phyloP scores from a whole-genome alignment of 2,329 filamentous ascomycete genomes.

The Calonectria hawksworthii region DNA sequence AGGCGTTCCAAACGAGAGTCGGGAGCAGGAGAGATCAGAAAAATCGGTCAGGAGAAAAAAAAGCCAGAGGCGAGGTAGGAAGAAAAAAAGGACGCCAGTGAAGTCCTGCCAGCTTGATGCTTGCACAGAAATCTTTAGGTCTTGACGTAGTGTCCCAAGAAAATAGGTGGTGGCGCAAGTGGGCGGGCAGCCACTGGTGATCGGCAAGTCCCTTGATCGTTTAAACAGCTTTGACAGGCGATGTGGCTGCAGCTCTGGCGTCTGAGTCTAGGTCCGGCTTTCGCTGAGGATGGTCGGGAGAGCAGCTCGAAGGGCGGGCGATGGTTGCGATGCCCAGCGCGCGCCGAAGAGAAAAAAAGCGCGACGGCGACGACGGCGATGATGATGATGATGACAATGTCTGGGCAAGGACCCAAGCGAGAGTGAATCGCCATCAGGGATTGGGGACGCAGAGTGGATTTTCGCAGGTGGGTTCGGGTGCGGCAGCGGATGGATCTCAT shows the following conservation, averaged over 20 bases:
- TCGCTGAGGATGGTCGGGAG: no score
- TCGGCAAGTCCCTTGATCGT: conserved; percentile 23
- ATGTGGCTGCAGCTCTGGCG: conserved; percentile 8
- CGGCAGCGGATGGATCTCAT: conserved; percentile 22
- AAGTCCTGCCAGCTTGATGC: not conserved
- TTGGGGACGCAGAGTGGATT: conserved; percentile 15
- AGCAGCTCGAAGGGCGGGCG: not conserved
- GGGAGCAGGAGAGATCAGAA: no score
- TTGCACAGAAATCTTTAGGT: conserved; percentile 9
- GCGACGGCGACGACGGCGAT: not conserved
- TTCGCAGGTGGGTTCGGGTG: not conserved
- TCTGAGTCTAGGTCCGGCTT: not conserved
- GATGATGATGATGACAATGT: not conserved
- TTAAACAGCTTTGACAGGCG: conserved; percentile 10
- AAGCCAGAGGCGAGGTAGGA: not conserved
- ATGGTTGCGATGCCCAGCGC: not conserved
- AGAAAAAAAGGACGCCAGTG: not conserved
- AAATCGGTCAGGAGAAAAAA: not conserved
- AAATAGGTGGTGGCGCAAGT: conserved; percentile 21
- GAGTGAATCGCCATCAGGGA: conserved; percentile 9
- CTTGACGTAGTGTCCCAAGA: conserved; percentile 13
- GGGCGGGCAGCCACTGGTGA: conserved; percentile 19
- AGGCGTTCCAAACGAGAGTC: not conserved
- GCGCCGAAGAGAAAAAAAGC: not conserved
- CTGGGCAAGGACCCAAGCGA: not conserved